phyloP scores from a whole-genome alignment of 805 yeast species.

The Schizosaccharomyces pombe region DNA sequence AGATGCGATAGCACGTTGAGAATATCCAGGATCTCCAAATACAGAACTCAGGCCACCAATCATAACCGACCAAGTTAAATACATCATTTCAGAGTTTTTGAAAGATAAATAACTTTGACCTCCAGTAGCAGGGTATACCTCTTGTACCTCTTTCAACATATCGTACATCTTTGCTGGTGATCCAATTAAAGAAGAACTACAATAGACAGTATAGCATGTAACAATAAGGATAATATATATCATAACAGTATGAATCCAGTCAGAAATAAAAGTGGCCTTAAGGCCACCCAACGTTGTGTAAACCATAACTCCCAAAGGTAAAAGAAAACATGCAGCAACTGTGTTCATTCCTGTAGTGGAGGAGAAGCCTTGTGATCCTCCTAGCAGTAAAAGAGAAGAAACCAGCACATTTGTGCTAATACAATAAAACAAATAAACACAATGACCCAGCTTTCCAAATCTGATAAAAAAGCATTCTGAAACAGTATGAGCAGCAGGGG shows the following conservation, averaged over 20 bases:
- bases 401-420: constrained; percentile 20
- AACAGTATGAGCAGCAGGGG: constrained; percentile 15
- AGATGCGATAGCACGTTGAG: constrained; percentile 74
- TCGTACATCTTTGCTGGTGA: constrained; percentile 25
- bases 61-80: constrained; percentile 15
- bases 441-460: constrained; percentile 20
- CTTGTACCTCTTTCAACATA: constrained; percentile 18
- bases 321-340: constrained; percentile 23
- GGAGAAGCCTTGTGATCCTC: constrained; percentile 22
- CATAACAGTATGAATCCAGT: constrained; percentile 28
- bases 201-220: constrained; percentile 17
- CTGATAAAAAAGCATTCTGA: constrained; percentile 19
- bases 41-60: constrained; percentile 34
- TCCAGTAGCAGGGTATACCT: constrained; percentile 15
- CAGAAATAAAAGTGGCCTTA: constrained; percentile 29
- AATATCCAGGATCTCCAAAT: constrained; percentile 66
- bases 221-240: constrained; percentile 20
- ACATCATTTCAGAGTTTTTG: constrained; percentile 16
- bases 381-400: constrained; percentile 19
- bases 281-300: constrained; percentile 30
- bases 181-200: constrained; percentile 21
- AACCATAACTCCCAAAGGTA: constrained; percentile 25
- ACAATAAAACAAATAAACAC: constrained; percentile 28
- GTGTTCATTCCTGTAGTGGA: constrained; percentile 23
- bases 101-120: constrained; percentile 17